phyloP scores from a whole-genome alignment of 1,284 basidiomycete species.

The Veloboletus limbatus region DNA sequence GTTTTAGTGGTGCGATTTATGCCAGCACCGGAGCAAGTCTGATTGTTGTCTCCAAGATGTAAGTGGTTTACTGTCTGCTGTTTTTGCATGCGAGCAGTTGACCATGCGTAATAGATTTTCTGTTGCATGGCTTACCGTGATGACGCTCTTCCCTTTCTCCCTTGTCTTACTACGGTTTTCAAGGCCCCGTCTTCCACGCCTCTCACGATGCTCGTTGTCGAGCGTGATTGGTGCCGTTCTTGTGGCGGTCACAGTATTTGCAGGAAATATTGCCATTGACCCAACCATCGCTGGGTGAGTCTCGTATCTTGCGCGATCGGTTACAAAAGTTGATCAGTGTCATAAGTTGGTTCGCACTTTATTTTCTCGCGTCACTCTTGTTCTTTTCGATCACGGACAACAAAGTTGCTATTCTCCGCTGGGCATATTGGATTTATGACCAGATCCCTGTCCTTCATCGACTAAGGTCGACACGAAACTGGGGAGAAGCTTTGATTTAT shows the following conservation, averaged over 20 bases:
- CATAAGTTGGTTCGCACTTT: conserved; percentile 61
- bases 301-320: neutral
- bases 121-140: conserved; percentile 61
- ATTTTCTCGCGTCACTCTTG: conserved; percentile 48
- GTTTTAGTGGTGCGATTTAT: conserved; percentile 54
- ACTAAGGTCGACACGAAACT: conserved; percentile 36
- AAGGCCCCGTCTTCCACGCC: conserved; percentile 53
- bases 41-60: conserved; percentile 57
- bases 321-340: conserved; percentile 2
- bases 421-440: conserved; percentile 61
- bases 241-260: conserved; percentile 48
- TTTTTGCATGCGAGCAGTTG: neutral
- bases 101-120: conserved; percentile 44
- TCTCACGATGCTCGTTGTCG: conserved; percentile 38
- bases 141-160: conserved; percentile 61
- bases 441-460: conserved; percentile 49
- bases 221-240: conserved; percentile 42
- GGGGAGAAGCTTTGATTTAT: conserved; percentile 40
- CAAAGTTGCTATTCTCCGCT: conserved; percentile 50
- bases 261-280: conserved; percentile 59
- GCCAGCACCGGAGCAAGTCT: conserved; percentile 55
- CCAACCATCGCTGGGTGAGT: conserved; percentile 53
- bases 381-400: conserved; percentile 51
- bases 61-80: conserved; percentile 7
- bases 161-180: conserved; percentile 62